Evolutionary conservation across 1,284 basidiomycete species (phyloP).

Genomic region (Pseudozyma thailandica): DNA sequence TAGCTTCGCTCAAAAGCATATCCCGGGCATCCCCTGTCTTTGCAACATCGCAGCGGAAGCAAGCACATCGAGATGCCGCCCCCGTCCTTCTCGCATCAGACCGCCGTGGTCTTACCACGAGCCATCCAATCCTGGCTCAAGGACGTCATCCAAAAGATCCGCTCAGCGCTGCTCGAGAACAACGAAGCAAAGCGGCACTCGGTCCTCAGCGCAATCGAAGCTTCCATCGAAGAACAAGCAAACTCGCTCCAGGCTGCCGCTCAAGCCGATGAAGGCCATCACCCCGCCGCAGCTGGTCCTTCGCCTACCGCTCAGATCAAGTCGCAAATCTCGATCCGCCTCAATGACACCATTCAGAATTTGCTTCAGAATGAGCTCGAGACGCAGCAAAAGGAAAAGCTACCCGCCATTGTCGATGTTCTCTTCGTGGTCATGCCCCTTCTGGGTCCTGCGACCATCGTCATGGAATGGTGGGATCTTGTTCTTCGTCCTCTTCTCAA

Average conservation of each 20-base stretch:
- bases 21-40: neutral
- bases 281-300: conserved; percentile 33
- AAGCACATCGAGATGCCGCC: conserved; percentile 33
- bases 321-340: conserved; percentile 43
- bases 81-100: conserved; percentile 48
- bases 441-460: conserved; percentile 43
- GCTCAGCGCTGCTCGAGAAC: conserved; percentile 18
- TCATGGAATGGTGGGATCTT: conserved; percentile 64
- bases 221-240: conserved; percentile 30
- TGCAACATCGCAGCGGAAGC: neutral
- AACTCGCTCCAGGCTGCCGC: conserved; percentile 20
- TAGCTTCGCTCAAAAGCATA: neutral
- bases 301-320: conserved; percentile 42
- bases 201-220: conserved; percentile 31
- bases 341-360: conserved; percentile 47
- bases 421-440: conserved; percentile 50
- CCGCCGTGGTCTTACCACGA: conserved; percentile 34
- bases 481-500: conserved; percentile 60
- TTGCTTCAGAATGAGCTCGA: conserved; percentile 48
- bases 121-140: conserved; percentile 48
- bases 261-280: conserved; percentile 35
- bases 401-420: conserved; percentile 48
- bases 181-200: conserved; percentile 32
- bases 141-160: conserved; percentile 37
- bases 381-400: conserved; percentile 31